Base-by-base conservation (phyloP, 2,329 filamentous ascomycete genomes). In the Trichoderma oligosporum region DNA sequence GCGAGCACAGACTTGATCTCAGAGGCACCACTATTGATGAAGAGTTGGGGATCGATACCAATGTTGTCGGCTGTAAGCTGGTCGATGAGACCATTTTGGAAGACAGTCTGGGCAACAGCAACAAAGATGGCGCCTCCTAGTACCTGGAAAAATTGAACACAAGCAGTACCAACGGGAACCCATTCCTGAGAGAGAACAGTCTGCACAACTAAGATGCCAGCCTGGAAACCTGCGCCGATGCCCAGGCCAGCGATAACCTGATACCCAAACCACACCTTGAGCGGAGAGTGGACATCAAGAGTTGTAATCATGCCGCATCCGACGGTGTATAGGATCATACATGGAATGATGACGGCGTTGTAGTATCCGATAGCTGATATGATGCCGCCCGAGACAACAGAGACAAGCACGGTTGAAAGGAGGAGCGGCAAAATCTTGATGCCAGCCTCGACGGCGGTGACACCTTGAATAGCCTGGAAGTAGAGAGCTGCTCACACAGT, bases 61-160 rank as follows among this genome's bases (percentile, higher is more conserved):
- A 78, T 74, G 12, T 75, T 71, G 59, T 75, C 67, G 2, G 64
- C 58, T n/a, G 66, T 61, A 3, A 90, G 73, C 33, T 80, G 75
- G 3, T 75, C 68, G 44, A 83, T 72, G 16, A 89, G 73, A 0
- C 79, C 82, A 64, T 88, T 87, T 61, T 83, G 80, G 73, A 89
- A 88, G 44, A 88, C 77, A 18, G 84, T 82, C 67, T 89, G 83
- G 0, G 82, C 81, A 8, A 87, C 81, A 5, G 82, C 80, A 46
- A 89, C 80, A 62, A 83, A 82, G 22, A 89, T 71, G 2, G 86
- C 83, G 3, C 85, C 85, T 38, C 85, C 85, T 3, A 89, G 76
- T 1, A 78, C 77, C 65, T 88, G 83, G 72, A 83, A 84, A 71
- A 89, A 87, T 33, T 78, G 75, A 1, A 82, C 74, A 49, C 73